Evolutionary conservation across 768 basidiomycete genomes (phyloP).

Genomic region (Calvatia gigantea): DNA sequence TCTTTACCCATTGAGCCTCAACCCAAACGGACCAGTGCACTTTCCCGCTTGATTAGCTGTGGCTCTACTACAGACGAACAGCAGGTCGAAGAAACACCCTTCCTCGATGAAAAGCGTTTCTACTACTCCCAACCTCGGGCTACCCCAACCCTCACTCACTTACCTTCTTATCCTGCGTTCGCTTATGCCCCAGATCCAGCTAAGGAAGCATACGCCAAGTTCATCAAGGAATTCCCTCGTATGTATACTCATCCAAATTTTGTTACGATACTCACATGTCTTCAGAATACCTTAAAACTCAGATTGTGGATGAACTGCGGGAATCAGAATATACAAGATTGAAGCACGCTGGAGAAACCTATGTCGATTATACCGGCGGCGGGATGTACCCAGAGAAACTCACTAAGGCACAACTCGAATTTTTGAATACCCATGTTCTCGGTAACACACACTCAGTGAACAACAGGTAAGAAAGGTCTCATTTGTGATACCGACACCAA

Average conservation of each 20-base stretch:
- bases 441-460: slow-evolving; percentile 86
- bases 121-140: not conserved
- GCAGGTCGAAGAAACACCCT: slow-evolving; percentile 1
- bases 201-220: slow-evolving; percentile 44
- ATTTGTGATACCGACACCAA: not conserved
- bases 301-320: slow-evolving; percentile 65
- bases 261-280: too few species aligned
- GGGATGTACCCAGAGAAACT: slow-evolving; percentile 78
- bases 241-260: slow-evolving; percentile 4
- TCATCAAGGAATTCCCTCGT: slow-evolving; percentile 40
- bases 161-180: not conserved
- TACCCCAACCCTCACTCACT: slow-evolving; percentile 8
- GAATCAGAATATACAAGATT: slow-evolving; percentile 59
- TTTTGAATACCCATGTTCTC: slow-evolving; percentile 62
- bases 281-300: too few species aligned
- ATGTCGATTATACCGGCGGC: slow-evolving; percentile 87
- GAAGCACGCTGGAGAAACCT: slow-evolving; percentile 63
- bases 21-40: not conserved
- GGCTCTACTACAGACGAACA: slow-evolving; percentile 4
- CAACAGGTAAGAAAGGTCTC: slow-evolving; percentile 57
- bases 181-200: slow-evolving; percentile 21
- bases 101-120: not conserved
- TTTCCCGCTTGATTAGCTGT: slow-evolving; percentile 8
- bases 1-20: not conserved
- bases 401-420: slow-evolving; percentile 64